Base-by-base conservation (phyloP, 2,329 filamentous ascomycete genomes). In the Sarocladium brachiariae region DNA sequence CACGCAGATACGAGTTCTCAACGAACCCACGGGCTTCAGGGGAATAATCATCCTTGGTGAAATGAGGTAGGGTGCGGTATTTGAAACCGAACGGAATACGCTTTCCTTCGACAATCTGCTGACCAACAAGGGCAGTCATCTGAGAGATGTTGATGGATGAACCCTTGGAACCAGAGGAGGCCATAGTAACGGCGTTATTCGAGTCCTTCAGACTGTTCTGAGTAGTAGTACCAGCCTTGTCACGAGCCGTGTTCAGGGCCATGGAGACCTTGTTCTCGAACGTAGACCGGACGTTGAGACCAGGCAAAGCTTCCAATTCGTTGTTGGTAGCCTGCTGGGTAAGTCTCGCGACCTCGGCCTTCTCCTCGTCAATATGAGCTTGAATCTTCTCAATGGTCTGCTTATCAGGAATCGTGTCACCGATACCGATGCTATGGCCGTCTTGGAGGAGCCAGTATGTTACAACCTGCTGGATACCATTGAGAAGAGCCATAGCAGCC, bases 61-160 rank as follows among this genome's bases (percentile, higher is more conserved):
- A 99, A 69, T 99, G 93, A 2, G 93, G 93, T 53, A 99, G 74
- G 0, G 93, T 96, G 49, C 93, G 85, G 67, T 99, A 97, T 67
- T 97, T 96, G 82, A 99, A 99, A 19, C 95, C 93, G 63, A 96
- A 99, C 1, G 93, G 93, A 73, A 99, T 96, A 75, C 93, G 93
- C 72, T 96, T 96, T 62, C 93, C 95, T 72, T 99, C 93, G 8
- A 99, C 90, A 57, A 95, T 95, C 67, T 99, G 95, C 67, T 99
- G 93, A 57, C 95, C 93, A 53, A 99, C 95, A 56, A 97, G 81
- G 23, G 93, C 93, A 55, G 91, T 95, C 93, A 99, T 99, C 70
- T 99, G 93, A 14, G 95, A 96, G 61, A 99, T 97, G 68, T 99
- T 99, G 76, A 99, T 97, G 11, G 89, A 92, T 2, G 93, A 97